Conservation (phyloP, 1,284 basidiomycete genomes). For the Cryptococcus amylolentus region DNA sequence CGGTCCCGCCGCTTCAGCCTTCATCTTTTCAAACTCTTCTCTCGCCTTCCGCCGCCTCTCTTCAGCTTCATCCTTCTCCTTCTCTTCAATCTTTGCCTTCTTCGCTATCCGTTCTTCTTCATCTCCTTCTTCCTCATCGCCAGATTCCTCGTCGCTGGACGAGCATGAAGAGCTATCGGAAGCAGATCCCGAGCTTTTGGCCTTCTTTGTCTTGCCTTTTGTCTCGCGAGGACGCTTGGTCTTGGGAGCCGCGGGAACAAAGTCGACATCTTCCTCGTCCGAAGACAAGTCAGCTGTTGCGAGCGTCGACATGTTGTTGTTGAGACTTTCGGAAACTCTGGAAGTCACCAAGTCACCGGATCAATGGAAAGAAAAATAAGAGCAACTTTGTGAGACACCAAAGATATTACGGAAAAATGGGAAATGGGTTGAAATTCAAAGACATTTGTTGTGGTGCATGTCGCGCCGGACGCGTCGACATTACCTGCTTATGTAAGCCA, state of each 20-base stretch:
- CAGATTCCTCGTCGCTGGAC: constrained; percentile 9
- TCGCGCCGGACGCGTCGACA: neutral
- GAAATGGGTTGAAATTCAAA: neutral
- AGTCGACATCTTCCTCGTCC: constrained; percentile 37
- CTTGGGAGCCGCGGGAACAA: constrained; percentile 22
- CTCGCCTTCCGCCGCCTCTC: constrained; percentile 22
- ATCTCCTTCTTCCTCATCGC: constrained; percentile 17
- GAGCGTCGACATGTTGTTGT: constrained; percentile 37
- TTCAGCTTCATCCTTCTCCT: constrained; percentile 17
- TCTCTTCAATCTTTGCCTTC: constrained; percentile 13
- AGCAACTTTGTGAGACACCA: too few species aligned
- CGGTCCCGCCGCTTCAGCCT: constrained; percentile 9
- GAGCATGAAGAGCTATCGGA: constrained; percentile 14
- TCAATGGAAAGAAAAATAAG: too few species aligned
- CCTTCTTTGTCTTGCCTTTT: constrained; percentile 3
- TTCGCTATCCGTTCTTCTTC: constrained; percentile 3
- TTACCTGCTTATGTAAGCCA: neutral
- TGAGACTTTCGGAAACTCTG: neutral
- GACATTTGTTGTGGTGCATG: neutral
- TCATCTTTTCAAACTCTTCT: constrained; percentile 22
- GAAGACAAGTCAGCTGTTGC: constrained; percentile 35
- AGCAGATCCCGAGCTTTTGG: constrained; percentile 12
- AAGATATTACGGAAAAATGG: too few species aligned
- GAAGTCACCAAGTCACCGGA: neutral
- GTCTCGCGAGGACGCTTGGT: constrained; percentile 12